These are phyloP conservation scores for Tuber aestivum DNA, from an alignment of 495 filamentous ascomycete species.

Conservation along the genomic window DNA sequence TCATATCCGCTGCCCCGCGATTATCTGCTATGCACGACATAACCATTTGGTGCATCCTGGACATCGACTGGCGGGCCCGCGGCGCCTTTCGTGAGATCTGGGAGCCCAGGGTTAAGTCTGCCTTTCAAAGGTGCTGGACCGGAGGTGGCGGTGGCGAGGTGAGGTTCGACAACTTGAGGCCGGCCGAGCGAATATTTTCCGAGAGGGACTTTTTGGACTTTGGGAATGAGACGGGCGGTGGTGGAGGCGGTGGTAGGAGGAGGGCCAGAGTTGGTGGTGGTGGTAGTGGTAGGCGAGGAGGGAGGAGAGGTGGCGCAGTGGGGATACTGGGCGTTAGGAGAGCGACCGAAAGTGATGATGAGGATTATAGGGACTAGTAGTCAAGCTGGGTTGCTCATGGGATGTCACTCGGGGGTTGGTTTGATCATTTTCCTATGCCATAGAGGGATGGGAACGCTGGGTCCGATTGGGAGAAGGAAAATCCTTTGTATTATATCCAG, in stretches of 20 bases:
- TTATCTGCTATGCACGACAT: neutral
- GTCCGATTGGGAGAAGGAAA: neutral
- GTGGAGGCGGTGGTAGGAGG: conserved; percentile 30
- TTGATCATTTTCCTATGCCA: neutral
- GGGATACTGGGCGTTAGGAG: neutral
- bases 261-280: conserved; percentile 2
- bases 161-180: conserved; percentile 43
- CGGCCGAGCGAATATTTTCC: conserved; percentile 55
- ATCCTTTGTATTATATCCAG: neutral
- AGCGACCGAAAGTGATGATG: neutral
- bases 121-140: conserved; percentile 65
- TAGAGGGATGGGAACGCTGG: neutral
- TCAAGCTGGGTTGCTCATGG: neutral
- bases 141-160: conserved; percentile 43
- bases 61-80: conserved; percentile 26
- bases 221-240: conserved; percentile 32
- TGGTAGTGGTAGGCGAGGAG: neutral
- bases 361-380: neutral
- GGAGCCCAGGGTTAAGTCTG: conserved; percentile 68
- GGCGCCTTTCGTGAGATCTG: conserved; percentile 45
- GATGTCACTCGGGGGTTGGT: neutral
- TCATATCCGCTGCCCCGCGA: conserved; percentile 14
- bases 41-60: conserved; percentile 21
- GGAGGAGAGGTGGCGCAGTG: neutral
- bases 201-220: conserved; percentile 51